phyloP scores from a whole-genome alignment of 139 green algal genomes.

The Pleodorina starrii region DNA sequence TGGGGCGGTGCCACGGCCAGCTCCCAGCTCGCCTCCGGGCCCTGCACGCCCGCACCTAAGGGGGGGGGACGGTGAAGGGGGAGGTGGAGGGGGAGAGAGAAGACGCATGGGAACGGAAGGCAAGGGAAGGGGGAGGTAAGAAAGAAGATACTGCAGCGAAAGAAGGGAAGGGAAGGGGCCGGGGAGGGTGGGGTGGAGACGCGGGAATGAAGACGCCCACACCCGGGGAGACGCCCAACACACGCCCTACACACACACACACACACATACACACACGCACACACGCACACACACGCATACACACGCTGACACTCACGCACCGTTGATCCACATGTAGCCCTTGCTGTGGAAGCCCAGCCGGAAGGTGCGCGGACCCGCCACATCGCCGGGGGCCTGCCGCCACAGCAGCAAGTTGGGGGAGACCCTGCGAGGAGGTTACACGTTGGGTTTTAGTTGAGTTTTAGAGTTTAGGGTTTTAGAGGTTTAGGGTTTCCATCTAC shows the following conservation, averaged over 20 bases:
- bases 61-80: too few species aligned
- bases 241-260: background rate
- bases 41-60: slow-evolving; percentile 59
- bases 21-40: slow-evolving; percentile 49
- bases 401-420: slow-evolving; percentile 57
- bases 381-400: slow-evolving; percentile 62
- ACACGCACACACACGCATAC: background rate
- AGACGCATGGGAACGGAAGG: background rate
- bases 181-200: too few species aligned
- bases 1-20: slow-evolving; percentile 41
- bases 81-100: too few species aligned
- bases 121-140: background rate
- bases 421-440: slow-evolving; percentile 60
- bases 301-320: slow-evolving; percentile 3
- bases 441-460: too few species aligned
- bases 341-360: slow-evolving; percentile 60
- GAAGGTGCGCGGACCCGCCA: slow-evolving; percentile 56
- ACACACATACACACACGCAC: background rate
- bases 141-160: too few species aligned
- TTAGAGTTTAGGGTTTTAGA: too few species aligned
- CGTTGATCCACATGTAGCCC: slow-evolving; percentile 62
- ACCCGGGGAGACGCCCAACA: too few species aligned
- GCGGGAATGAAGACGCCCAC: too few species aligned
- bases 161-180: background rate
- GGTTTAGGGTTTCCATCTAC: too few species aligned